These are phyloP conservation scores for Tetrapisispora taiwanensis DNA, from an alignment of 805 yeast genomes.

Conservation along the genomic window DNA sequence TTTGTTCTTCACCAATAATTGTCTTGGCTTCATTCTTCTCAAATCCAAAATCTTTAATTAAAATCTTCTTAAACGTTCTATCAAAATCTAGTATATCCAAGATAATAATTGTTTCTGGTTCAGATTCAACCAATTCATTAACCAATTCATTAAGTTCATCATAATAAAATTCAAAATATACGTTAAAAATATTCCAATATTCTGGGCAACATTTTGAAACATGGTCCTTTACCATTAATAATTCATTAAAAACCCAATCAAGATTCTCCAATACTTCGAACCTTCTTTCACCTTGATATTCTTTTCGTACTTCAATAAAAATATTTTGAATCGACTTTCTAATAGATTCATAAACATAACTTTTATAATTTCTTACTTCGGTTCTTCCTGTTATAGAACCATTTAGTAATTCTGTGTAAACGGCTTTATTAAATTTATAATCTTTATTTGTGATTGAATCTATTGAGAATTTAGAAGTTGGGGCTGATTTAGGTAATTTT, in stretches of 20 bases:
- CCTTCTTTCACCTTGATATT: conserved; percentile 38
- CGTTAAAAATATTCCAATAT: conserved; percentile 62
- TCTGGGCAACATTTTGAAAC: conserved; percentile 53
- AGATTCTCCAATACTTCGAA: conserved; percentile 58
- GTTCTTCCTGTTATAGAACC: conserved; percentile 36
- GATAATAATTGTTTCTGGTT: conserved; percentile 72
- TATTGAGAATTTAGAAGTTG: conserved; percentile 10
- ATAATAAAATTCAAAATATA: conserved; percentile 58
- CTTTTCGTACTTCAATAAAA: conserved; percentile 48
- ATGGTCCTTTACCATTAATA: conserved; percentile 52
- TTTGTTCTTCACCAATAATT: conserved; percentile 60
- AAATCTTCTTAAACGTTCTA: conserved; percentile 47
- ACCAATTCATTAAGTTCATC: conserved; percentile 52
- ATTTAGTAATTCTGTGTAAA: conserved; percentile 33
- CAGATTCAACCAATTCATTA: conserved; percentile 51
- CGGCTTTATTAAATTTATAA: conserved; percentile 24
- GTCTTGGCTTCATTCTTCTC: conserved; percentile 40
- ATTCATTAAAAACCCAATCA: conserved; percentile 77
- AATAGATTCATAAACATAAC: conserved; percentile 49
- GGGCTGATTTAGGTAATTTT: conserved; percentile 20
- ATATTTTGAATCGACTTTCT: conserved; percentile 53
- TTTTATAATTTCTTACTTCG: conserved; percentile 47
- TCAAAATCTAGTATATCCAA: conserved; percentile 71
- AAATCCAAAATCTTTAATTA: conserved; percentile 42
- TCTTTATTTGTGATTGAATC: conserved; percentile 12